These are phyloP conservation scores for Cucurbita pepo DNA, from an alignment of 306 rosid species.

Conservation along the genomic window DNA sequence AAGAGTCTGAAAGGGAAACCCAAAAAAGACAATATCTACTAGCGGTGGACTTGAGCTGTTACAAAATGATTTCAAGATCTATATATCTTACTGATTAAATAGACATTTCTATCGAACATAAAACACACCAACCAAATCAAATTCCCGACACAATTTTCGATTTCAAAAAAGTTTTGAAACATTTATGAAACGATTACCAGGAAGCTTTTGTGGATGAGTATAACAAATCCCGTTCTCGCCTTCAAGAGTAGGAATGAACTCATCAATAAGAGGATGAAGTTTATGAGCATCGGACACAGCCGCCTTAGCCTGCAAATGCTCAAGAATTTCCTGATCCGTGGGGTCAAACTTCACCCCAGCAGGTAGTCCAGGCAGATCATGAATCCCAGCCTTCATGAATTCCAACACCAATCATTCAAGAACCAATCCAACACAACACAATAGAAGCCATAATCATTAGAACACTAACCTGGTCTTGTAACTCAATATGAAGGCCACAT, in stretches of 20 bases:
- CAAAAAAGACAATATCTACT: too few species aligned
- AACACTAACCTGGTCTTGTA: neutral
- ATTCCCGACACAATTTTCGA: too few species aligned
- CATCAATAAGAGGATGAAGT: slow-evolving; percentile 3
- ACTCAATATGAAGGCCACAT: neutral
- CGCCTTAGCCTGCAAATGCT: slow-evolving; percentile 5
- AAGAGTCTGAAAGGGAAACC: too few species aligned
- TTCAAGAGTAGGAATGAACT: slow-evolving; percentile 5
- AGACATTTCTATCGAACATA: too few species aligned
- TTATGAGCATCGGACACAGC: neutral
- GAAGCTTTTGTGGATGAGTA: slow-evolving; percentile 9
- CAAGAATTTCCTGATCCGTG: slow-evolving; percentile 7
- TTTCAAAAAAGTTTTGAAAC: too few species aligned
- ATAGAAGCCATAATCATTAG: neutral
- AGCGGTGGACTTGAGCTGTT: too few species aligned
- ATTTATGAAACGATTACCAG: neutral
- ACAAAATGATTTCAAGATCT: too few species aligned
- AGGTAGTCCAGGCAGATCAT: slow-evolving; percentile 7
- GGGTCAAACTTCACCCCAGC: slow-evolving; percentile 11
- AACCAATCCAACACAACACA: too few species aligned
- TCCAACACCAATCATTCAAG: neutral
- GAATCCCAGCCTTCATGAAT: slow-evolving; percentile 1
- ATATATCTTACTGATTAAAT: too few species aligned
- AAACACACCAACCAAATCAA: too few species aligned
- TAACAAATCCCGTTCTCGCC: slow-evolving; percentile 10